These are phyloP conservation scores for Schizosaccharomyces versatilis DNA, from an alignment of 1,139 yeast species.

Conservation along the genomic window DNA sequence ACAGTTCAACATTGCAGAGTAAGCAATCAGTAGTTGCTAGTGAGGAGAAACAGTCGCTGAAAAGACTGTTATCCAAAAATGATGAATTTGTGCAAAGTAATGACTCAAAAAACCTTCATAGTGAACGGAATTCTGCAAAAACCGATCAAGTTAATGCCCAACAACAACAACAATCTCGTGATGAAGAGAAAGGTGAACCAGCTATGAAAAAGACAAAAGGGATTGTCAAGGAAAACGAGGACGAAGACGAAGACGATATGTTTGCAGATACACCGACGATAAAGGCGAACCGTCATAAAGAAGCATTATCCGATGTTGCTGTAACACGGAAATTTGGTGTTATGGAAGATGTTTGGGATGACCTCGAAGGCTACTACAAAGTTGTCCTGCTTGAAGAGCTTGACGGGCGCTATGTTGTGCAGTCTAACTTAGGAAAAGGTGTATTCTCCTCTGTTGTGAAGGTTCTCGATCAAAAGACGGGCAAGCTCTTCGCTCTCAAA, in stretches of 20 bases:
- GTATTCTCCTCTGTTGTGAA: slow-evolving; percentile 25
- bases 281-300: not conserved
- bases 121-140: no score
- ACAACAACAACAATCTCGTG: no score
- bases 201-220: no score
- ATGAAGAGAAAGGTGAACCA: no score
- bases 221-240: not conserved
- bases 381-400: slow-evolving; percentile 47
- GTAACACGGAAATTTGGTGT: not conserved
- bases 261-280: not conserved
- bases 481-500: slow-evolving; percentile 54
- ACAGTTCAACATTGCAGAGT: not conserved
- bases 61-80: no score
- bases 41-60: not conserved
- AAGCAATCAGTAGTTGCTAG: not conserved
- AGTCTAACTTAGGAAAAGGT: slow-evolving; percentile 80
- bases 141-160: no score
- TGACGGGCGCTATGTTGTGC: slow-evolving; percentile 47
- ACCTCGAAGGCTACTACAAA: slow-evolving; percentile 67
- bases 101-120: no score
- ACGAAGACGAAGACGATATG: not conserved
- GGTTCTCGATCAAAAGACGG: slow-evolving; percentile 14
- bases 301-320: not conserved
- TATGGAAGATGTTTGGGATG: slow-evolving; percentile 24
- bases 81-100: no score